Percentiles rank a stretch among this genome's conserved stretches.
Conservation (phyloP, 352 stramenopile genomes). For the Pythium periplocum region DNA sequence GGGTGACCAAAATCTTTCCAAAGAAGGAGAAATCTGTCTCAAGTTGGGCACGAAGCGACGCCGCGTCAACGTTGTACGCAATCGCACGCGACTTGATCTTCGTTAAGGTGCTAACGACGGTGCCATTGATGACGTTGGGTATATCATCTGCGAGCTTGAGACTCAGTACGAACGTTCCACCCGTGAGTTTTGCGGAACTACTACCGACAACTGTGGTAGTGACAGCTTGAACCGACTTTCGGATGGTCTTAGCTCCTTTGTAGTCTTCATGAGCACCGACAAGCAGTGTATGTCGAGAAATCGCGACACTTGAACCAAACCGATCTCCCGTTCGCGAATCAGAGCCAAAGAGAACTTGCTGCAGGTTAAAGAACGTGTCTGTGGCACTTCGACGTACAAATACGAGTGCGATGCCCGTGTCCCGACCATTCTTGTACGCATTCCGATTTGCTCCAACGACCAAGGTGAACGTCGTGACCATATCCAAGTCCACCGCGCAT, state of each 20-base stretch:
- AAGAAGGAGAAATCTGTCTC: conserved; percentile 63
- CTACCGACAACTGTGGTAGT: conserved; percentile 26
- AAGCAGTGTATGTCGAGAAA: conserved; percentile 67
- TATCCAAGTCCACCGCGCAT: conserved; percentile 61
- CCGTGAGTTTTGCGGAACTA: background rate
- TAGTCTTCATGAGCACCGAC: conserved; percentile 66
- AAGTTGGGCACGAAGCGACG: conserved; percentile 41
- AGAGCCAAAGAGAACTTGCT: conserved; percentile 62
- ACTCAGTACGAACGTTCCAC: conserved; percentile 49
- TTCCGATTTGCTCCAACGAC: conserved; percentile 57
- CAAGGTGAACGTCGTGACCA: conserved; percentile 63
- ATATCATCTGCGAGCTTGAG: conserved; percentile 24
- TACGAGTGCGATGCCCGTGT: conserved; percentile 50
- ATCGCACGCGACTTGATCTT: conserved; percentile 44
- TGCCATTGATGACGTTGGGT: conserved; percentile 9
- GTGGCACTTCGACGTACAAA: conserved; percentile 38
- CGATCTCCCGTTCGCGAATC: conserved; percentile 56
- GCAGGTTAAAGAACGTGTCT: conserved; percentile 67
- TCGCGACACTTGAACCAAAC: conserved; percentile 65
- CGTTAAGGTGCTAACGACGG: conserved; percentile 8
- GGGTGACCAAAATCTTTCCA: conserved; percentile 62
- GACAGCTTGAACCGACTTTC: conserved; percentile 67
- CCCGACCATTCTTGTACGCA: conserved; percentile 24
- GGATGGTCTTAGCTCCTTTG: conserved; percentile 46
- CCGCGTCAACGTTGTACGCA: conserved; percentile 38